These are phyloP conservation scores for Lactarius sp. DNA, from an alignment of 768 basidiomycete species.

Conservation along the genomic window DNA sequence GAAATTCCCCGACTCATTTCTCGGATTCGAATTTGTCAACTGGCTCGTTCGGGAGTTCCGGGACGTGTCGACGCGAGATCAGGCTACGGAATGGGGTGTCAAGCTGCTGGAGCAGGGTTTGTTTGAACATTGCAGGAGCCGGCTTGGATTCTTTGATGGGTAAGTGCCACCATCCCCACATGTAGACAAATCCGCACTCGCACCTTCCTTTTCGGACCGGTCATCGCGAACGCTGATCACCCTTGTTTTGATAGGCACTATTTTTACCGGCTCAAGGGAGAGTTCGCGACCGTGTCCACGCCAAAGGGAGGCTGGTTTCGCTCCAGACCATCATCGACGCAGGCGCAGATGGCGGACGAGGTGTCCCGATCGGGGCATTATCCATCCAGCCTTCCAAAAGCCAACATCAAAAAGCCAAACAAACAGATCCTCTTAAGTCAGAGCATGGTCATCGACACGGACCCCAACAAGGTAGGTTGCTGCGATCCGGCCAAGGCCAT, in stretches of 20 bases:
- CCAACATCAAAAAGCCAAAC: constrained; percentile 42
- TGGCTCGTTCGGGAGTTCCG: constrained; percentile 92
- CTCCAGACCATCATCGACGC: constrained; percentile 35
- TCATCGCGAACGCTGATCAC: not conserved
- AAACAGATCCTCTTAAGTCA: constrained; percentile 76
- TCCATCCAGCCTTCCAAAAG: constrained; percentile 36
- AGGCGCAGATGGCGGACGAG: constrained; percentile 4
- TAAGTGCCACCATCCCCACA: constrained; percentile 33
- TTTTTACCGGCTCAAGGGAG: constrained; percentile 78
- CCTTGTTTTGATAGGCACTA: constrained; percentile 56
- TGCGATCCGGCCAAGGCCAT: too few species aligned
- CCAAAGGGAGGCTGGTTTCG: constrained; percentile 69
- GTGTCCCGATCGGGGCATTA: constrained; percentile 28
- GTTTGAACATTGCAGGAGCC: constrained; percentile 75
- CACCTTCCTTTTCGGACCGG: not conserved
- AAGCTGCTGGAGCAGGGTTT: constrained; percentile 76
- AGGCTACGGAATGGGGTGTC: constrained; percentile 74
- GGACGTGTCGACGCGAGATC: constrained; percentile 78
- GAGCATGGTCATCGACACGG: constrained; percentile 87
- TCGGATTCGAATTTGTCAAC: constrained; percentile 82
- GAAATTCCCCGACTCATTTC: constrained; percentile 78
- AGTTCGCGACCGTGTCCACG: constrained; percentile 66
- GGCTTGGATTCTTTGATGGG: constrained; percentile 87
- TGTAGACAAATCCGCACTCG: not conserved
- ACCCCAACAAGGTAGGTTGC: constrained; percentile 57